Conservation (phyloP, 768 basidiomycete species). For the Termitomyces sp. region DNA sequence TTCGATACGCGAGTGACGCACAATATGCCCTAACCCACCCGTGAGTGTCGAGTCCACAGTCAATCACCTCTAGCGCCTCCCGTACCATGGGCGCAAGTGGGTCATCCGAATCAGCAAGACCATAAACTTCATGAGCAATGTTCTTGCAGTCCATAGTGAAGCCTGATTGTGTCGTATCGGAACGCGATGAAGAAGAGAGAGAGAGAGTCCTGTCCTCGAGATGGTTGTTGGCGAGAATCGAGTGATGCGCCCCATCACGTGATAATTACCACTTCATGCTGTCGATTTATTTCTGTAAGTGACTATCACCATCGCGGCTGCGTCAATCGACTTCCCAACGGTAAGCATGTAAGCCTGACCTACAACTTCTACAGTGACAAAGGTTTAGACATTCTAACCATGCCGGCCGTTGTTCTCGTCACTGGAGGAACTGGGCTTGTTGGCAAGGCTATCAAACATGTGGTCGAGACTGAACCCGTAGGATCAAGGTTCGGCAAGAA, state of each 20-base stretch:
- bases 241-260: constrained; percentile 6
- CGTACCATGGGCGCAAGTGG: constrained; percentile 57
- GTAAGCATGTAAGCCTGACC: background rate
- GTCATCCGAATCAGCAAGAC: constrained; percentile 49
- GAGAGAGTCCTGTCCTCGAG: background rate
- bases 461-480: constrained; percentile 73
- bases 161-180: background rate
- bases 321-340: background rate
- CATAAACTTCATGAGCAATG: constrained; percentile 57
- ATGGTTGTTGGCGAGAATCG: no score
- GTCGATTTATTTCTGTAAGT: background rate
- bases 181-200: background rate
- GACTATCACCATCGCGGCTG: background rate
- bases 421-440: constrained; percentile 87
- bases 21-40: constrained; percentile 55
- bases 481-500: constrained; percentile 76
- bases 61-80: constrained; percentile 81
- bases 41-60: constrained; percentile 67
- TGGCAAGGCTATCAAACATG: constrained; percentile 75
- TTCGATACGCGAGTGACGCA: constrained; percentile 10
- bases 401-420: constrained; percentile 60
- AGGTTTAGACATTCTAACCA: constrained; percentile 9
- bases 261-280: background rate
- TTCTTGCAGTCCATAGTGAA: constrained; percentile 42
- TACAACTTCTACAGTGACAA: background rate